Conservation (phyloP, 225 moss, liverwort and hornwort genomes). For the Neckera pumila region DNA sequence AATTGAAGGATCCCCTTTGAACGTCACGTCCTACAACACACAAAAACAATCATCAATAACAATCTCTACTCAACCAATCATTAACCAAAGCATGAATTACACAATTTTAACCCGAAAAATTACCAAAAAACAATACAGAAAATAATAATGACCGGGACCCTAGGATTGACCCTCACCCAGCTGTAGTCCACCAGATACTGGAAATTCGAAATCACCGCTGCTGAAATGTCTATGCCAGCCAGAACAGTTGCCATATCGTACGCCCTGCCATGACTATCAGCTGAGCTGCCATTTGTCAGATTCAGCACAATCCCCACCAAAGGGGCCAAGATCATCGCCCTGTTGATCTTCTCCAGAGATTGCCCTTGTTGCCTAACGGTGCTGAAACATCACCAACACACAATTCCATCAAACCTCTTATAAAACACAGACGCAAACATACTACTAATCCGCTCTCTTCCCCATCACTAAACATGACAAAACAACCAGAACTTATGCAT, state of each 20-base stretch:
- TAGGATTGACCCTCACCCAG: conserved; percentile 48
- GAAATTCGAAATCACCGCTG: conserved; percentile 64
- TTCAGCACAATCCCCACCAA: conserved; percentile 93
- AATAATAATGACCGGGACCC: neutral
- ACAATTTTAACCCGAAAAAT: neutral
- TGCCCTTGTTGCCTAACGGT: conserved; percentile 74
- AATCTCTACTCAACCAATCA: neutral
- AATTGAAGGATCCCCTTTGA: conserved; percentile 90
- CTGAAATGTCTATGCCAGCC: conserved; percentile 68
- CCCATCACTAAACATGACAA: neutral
- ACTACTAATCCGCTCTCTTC: neutral
- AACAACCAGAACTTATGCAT: neutral
- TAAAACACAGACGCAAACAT: neutral
- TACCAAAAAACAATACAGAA: neutral
- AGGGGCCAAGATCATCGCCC: conserved; percentile 87
- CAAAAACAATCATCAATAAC: neutral
- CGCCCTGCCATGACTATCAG: conserved; percentile 26
- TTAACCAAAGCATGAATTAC: neutral
- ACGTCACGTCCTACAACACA: conserved; percentile 41
- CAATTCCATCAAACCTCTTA: neutral
- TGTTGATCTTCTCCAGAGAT: conserved; percentile 70
- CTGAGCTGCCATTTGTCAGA: conserved; percentile 34
- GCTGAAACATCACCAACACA: conserved; percentile 23
- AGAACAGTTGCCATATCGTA: conserved; percentile 74
- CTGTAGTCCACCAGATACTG: conserved; percentile 80